Percentiles rank a stretch among this genome's conserved stretches.
These are phyloP conservation scores for Xylariales sp. DNA, from an alignment of 2,329 filamentous ascomycete species.

Conservation along the genomic window DNA sequence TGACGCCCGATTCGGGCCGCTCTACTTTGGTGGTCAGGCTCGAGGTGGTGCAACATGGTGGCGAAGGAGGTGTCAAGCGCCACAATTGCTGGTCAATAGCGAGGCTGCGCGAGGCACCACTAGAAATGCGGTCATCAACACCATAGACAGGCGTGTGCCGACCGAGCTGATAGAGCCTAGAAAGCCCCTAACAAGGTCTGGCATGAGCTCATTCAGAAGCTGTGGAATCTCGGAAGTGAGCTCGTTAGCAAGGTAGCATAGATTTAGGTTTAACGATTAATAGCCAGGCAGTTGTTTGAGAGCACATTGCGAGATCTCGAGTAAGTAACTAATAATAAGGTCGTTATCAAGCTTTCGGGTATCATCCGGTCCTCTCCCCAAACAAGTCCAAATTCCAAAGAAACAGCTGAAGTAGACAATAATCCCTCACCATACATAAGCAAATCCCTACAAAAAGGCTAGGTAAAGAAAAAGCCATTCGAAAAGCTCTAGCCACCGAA, in stretches of 20 bases:
- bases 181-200: no score
- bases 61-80: neutral
- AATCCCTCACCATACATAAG: no score
- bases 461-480: neutral
- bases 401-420: neutral
- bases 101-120: no score
- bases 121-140: no score
- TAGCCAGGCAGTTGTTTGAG: neutral
- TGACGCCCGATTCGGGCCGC: conserved; percentile 9
- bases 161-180: no score
- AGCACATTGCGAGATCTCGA: neutral
- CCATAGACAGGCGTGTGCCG: no score
- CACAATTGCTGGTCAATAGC: neutral
- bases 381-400: neutral
- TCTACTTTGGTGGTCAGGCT: neutral
- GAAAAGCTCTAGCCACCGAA: neutral
- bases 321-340: neutral
- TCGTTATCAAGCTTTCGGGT: no score
- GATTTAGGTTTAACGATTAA: neutral
- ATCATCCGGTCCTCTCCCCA: neutral
- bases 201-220: no score
- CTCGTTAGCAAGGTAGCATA: no score
- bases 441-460: neutral
- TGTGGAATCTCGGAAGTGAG: no score
- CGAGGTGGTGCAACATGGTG: neutral